Evolutionary conservation across 345 rosid genomes (phyloP).

Genomic region (Sisymbrium altissimum): DNA sequence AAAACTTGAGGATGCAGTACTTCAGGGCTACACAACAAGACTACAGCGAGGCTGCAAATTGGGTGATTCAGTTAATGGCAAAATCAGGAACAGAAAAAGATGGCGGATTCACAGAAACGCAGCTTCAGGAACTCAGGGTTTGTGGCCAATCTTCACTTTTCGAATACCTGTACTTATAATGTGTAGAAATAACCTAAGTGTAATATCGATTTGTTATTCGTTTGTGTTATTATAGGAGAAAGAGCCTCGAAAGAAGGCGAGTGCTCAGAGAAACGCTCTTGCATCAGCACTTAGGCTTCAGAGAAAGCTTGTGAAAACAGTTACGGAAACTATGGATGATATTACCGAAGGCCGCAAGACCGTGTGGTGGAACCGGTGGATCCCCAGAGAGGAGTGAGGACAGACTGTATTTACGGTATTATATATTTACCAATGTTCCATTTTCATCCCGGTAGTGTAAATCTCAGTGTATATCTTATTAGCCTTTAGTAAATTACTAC

Average conservation of each 20-base stretch:
- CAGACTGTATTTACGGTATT: conserved; percentile 21
- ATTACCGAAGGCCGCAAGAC: conserved; percentile 67
- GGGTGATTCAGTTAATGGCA: conserved; percentile 84
- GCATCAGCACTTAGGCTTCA: conserved; percentile 76
- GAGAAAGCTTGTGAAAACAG: conserved; percentile 65
- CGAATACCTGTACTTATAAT: neutral
- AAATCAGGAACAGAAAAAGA: conserved; percentile 86
- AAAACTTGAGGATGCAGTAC: conserved; percentile 66
- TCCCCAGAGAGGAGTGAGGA: conserved; percentile 75
- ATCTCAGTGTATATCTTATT: conserved; percentile 31
- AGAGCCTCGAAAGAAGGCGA: conserved; percentile 59
- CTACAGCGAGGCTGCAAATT: conserved; percentile 73
- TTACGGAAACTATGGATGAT: conserved; percentile 77
- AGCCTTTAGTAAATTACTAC: neutral
- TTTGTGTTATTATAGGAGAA: conserved; percentile 45
- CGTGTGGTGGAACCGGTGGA: conserved; percentile 98
- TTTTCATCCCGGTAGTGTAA: conserved; percentile 14
- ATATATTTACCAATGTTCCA: neutral
- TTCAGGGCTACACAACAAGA: conserved; percentile 89
- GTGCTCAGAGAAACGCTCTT: conserved; percentile 62
- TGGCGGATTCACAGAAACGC: conserved; percentile 96
- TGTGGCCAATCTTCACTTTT: conserved; percentile 22
- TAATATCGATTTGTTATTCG: neutral
- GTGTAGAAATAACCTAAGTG: neutral
- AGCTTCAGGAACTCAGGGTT: conserved; percentile 78